Base-by-base conservation (phyloP, 2,329 filamentous ascomycete species). In the Penicillium sp. region DNA sequence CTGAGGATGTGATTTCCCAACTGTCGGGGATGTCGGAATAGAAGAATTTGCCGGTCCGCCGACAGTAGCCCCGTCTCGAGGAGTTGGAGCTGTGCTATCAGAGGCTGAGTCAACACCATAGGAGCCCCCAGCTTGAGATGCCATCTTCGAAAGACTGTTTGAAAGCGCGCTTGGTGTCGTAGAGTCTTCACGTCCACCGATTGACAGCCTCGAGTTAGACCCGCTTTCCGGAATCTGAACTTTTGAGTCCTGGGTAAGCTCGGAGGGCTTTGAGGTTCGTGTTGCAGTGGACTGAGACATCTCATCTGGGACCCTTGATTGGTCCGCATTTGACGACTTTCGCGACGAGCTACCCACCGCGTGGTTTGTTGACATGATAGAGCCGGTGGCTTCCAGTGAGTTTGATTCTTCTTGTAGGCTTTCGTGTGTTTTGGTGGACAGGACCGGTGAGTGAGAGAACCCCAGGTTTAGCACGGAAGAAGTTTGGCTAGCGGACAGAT, bases 1-100 rank as follows among this genome's bases (percentile, higher is more conserved):
- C n/a, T 78, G 74, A 13, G 76, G 68, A 4, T 72, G 70, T 17
- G 76, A 64, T 65, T 76, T 80, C 37, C 77, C 72, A 44, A 71
- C 69, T 55, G 69, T 42, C 2, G 63, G 65, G 44, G 70, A 35
- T 57, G 68, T 44, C 3, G 61, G 66, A 44, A 70, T 30, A 61
- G 70, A 63, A 47, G 65, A 33, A 58, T 73, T 75, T 28, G 72
- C 60, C 9, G 71, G 64, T 57, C 77, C 70, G n/a, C 65, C 66
- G 10, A 65, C 63, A 40, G 67, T 65, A 7, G 61, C 54, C 17
- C 76, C 74, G n/a, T 70, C 73, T 45, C 74, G 74, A 26, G 70
- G 65, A 13, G 74, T 53, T n/a, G 71, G 73, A 24, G 68, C 63
- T 19, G 68, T 58, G 37, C 71, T 73, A 28, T 71, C 72, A 12